Percentiles rank a stretch among this genome's conserved stretches.
Evolutionary conservation across 1,284 basidiomycete genomes (phyloP).

Genomic region (Cryptococcus sp.): DNA sequence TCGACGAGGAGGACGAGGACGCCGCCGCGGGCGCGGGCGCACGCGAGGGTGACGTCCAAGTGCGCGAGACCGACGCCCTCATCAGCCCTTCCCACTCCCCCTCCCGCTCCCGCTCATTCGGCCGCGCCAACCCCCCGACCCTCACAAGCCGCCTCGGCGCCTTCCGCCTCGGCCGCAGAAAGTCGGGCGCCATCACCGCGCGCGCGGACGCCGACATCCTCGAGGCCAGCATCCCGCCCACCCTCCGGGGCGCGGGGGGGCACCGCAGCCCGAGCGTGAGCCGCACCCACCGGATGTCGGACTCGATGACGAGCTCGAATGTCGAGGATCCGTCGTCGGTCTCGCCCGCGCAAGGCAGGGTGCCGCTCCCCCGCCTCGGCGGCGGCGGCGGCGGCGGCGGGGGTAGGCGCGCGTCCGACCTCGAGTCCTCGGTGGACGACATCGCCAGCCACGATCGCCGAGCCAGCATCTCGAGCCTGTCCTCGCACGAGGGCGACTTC

Average conservation of each 20-base stretch:
- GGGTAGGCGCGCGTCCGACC: conserved; percentile 24
- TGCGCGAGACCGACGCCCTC: conserved; percentile 17
- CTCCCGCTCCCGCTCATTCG: conserved; percentile 8
- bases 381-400: too few species aligned
- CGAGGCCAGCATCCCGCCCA: conserved; percentile 38
- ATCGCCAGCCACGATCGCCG: conserved; percentile 28
- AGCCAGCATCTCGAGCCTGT: conserved; percentile 41
- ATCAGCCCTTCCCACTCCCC: conserved; percentile 21
- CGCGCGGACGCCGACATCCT: conserved; percentile 43
- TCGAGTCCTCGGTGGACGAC: conserved; percentile 29
- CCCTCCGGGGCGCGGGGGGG: conserved; percentile 18
- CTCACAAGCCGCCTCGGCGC: conserved; percentile 17
- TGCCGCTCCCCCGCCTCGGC: conserved; percentile 14
- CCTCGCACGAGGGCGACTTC: conserved; percentile 33
- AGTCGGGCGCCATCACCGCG: conserved; percentile 11
- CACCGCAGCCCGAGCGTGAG: conserved; percentile 3
- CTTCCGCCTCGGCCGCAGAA: conserved; percentile 16
- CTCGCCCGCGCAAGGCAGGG: conserved; percentile 12
- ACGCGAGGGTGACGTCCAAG: conserved; percentile 51
- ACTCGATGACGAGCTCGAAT: conserved; percentile 13
- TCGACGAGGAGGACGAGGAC: conserved; percentile 61
- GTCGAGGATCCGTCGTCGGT: conserved; percentile 10
- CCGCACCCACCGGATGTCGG: conserved; percentile 8
- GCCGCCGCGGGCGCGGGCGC: conserved; percentile 60
- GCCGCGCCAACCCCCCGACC: conserved; percentile 8